Percentiles rank a stretch among this genome's conserved stretches.
These are phyloP conservation scores for Rhizopus stolonifer DNA, from an alignment of 371 early-diverging fungal genomes.

Conservation along the genomic window DNA sequence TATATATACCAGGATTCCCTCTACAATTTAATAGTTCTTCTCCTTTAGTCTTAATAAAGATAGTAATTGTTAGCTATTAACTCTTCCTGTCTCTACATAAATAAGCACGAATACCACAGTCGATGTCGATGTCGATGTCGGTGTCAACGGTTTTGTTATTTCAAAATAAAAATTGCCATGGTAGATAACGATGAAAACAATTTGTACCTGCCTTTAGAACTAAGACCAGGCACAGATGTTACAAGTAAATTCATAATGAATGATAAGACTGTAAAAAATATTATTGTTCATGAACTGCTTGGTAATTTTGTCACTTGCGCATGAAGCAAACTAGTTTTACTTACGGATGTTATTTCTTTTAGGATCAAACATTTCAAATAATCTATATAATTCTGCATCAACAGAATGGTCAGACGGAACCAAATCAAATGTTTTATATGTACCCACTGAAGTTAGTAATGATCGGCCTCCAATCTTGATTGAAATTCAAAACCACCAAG, in stretches of 20 bases:
- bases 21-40: too few relatives aligned
- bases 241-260: background rate
- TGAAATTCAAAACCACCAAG: conserved; percentile 19
- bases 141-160: background rate
- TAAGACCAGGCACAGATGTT: background rate
- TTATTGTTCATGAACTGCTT: conserved; percentile 10
- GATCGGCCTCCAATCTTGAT: background rate
- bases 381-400: background rate
- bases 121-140: background rate
- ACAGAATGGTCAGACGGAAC: conserved; percentile 11
- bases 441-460: background rate
- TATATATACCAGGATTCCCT: too few relatives aligned
- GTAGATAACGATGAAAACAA: background rate
- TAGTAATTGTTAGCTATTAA: too few relatives aligned
- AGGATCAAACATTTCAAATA: conserved; percentile 7
- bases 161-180: background rate
- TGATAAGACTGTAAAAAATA: conserved; percentile 4
- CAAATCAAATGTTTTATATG: conserved; percentile 7
- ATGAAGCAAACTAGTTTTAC: conserved; percentile 8
- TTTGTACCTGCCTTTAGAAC: background rate
- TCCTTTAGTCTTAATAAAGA: too few relatives aligned
- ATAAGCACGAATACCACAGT: too few relatives aligned
- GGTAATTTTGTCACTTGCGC: conserved; percentile 10
- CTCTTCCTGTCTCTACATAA: too few relatives aligned
- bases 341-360: conserved; percentile 10